Percentiles rank a stretch among this genome's conserved stretches.
phyloP scores from a whole-genome alignment of 1,284 basidiomycete species.

The Cutaneotrichosporon curvatum region DNA sequence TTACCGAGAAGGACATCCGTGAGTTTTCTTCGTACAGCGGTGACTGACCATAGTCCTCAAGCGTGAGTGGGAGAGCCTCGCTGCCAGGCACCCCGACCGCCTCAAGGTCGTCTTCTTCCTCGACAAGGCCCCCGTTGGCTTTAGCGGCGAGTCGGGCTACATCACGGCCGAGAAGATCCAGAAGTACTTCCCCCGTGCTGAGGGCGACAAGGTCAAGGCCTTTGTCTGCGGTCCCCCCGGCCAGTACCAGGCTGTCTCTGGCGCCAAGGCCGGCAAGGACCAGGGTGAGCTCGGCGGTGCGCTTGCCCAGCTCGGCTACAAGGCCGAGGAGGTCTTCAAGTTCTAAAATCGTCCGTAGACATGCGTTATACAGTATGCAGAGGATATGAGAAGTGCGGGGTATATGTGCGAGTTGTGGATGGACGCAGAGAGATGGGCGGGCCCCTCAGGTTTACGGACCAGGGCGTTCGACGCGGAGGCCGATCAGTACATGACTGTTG shows the following conservation, averaged over 20 bases:
- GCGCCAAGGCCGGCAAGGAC: constrained; percentile 55
- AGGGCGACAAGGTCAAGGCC: constrained; percentile 75
- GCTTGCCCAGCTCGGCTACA: constrained; percentile 81
- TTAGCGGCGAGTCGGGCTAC: constrained; percentile 69
- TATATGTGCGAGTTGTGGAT: too few relatives aligned
- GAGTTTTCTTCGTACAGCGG: background rate
- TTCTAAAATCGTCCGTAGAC: constrained; percentile 30
- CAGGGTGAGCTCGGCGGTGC: constrained; percentile 78
- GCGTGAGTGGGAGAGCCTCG: constrained; percentile 69
- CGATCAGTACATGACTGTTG: constrained; percentile 6
- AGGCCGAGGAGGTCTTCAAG: constrained; percentile 56
- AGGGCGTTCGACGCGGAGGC: too few relatives aligned
- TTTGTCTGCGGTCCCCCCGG: constrained; percentile 90
- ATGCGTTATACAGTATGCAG: background rate
- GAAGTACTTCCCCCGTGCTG: constrained; percentile 56
- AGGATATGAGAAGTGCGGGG: background rate
- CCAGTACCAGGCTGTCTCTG: constrained; percentile 68
- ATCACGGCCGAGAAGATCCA: constrained; percentile 65
- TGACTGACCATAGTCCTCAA: constrained; percentile 52
- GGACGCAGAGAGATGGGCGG: too few relatives aligned
- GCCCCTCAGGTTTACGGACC: too few relatives aligned
- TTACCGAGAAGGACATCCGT: constrained; percentile 78
- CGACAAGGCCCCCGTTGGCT: constrained; percentile 65
- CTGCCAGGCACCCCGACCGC: constrained; percentile 59
- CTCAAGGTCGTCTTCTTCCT: constrained; percentile 79